Conservation (phyloP, 1,139 yeast genomes). For the Nakaseomyces delphensis region DNA sequence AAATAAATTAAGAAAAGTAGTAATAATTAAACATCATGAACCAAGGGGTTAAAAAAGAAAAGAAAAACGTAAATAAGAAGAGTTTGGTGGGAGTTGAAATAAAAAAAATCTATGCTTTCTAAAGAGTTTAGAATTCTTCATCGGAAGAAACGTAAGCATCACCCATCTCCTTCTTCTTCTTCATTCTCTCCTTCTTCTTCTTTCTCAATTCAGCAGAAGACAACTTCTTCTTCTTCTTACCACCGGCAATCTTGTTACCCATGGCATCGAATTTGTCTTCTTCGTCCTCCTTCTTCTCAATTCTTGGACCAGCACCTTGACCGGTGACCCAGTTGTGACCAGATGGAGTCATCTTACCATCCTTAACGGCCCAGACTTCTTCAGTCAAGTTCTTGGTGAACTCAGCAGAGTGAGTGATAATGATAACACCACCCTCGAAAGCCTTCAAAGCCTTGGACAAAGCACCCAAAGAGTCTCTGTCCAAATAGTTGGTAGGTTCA, state of each 20-base stretch:
- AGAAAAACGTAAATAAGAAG: conserved; percentile 1
- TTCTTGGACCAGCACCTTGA: conserved; percentile 99
- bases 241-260: conserved; percentile 98
- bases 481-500: conserved; percentile 98
- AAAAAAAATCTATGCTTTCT: background rate
- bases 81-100: background rate
- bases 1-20: conserved; percentile 9
- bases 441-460: conserved; percentile 97
- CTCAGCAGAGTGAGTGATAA: conserved; percentile 99
- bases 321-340: conserved; percentile 99
- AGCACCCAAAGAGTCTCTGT: conserved; percentile 99
- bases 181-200: conserved; percentile 99
- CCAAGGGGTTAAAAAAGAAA: conserved; percentile 3
- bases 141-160: conserved; percentile 97
- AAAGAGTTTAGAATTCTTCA: conserved; percentile 31
- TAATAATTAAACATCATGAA: conserved; percentile 11
- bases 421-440: conserved; percentile 98
- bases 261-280: conserved; percentile 99
- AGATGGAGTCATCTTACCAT: conserved; percentile 98
- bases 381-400: conserved; percentile 98
- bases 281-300: conserved; percentile 92
- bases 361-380: conserved; percentile 99
- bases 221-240: conserved; percentile 94
- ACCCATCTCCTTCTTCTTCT: conserved; percentile 99
- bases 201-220: conserved; percentile 98